Evolutionary conservation across 768 basidiomycete species (phyloP).

Genomic region (Grammothele lineata): DNA sequence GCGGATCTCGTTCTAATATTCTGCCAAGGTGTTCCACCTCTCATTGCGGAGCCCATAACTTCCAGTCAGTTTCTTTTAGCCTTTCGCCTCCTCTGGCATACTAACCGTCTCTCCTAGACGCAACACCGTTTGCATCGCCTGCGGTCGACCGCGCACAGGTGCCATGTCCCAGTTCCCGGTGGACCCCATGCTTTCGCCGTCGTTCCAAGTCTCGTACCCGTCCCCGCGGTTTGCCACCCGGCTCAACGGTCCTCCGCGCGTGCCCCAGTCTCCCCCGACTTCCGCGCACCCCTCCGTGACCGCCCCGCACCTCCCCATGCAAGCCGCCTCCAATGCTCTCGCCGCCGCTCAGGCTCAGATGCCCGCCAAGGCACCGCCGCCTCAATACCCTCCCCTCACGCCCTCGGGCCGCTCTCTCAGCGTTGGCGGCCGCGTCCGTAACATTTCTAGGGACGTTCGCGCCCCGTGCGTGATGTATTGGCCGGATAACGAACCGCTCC

Average conservation of each 20-base stretch:
- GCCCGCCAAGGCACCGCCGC: constrained; percentile 20
- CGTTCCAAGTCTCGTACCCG: constrained; percentile 27
- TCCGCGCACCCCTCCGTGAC: constrained; percentile 6
- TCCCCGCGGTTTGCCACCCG: constrained; percentile 22
- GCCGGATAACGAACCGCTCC: constrained; percentile 86
- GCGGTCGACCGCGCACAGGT: constrained; percentile 56
- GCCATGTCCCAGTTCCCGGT: constrained; percentile 14
- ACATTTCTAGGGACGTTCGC: constrained; percentile 69
- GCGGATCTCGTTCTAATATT: constrained; percentile 11
- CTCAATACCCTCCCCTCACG: constrained; percentile 71
- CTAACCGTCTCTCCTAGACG: constrained; percentile 56
- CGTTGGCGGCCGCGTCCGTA: constrained; percentile 73
- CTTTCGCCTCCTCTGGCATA: constrained; percentile 37
- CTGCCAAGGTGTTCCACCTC: constrained; percentile 55
- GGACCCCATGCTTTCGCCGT: constrained; percentile 6
- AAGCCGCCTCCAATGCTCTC: too few relatives aligned
- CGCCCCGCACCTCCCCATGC: too few relatives aligned
- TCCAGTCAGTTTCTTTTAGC: constrained; percentile 55
- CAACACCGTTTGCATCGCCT: constrained; percentile 73
- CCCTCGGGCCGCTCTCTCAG: constrained; percentile 80
- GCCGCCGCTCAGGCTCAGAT: constrained; percentile 4
- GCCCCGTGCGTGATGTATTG: constrained; percentile 82
- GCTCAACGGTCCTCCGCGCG: constrained; percentile 7
- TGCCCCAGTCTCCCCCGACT: constrained; percentile 23
- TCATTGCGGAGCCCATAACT: constrained; percentile 79